A percentile compares a stretch with the other conserved stretches of the same genome.
These are phyloP conservation scores for Firmiana major DNA, from an alignment of 345 rosid species.

Conservation along the genomic window DNA sequence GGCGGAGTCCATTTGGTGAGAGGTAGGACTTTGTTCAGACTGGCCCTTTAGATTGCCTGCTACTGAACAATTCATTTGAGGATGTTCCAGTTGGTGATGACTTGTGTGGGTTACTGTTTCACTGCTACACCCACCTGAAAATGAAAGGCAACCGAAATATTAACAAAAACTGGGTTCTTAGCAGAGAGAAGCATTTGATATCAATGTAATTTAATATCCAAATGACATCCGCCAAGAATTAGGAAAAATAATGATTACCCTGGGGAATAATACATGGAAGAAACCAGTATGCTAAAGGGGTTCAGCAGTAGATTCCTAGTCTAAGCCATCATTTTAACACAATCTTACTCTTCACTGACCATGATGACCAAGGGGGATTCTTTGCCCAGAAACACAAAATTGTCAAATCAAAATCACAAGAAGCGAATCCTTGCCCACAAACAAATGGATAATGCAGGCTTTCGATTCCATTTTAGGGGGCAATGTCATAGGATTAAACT, in stretches of 20 bases:
- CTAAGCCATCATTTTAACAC: not conserved
- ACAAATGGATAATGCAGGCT: not conserved
- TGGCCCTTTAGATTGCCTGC: slow-evolving; percentile 9
- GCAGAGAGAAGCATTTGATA: no score
- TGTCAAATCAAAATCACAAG: not conserved
- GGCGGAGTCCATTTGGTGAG: slow-evolving; percentile 14
- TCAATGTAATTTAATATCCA: no score
- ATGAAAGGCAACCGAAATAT: not conserved
- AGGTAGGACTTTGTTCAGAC: slow-evolving; percentile 18
- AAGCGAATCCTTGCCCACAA: no score
- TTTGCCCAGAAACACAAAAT: not conserved
- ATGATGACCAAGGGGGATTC: no score
- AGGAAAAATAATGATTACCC: no score
- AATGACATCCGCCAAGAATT: no score
- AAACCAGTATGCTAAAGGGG: no score
- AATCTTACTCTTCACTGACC: not conserved
- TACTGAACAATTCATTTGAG: slow-evolving; percentile 13
- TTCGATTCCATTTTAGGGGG: not conserved
- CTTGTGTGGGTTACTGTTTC: slow-evolving; percentile 28
- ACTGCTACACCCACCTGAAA: slow-evolving; percentile 37
- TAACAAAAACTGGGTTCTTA: no score
- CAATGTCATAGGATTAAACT: no score
- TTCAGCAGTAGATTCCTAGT: no score
- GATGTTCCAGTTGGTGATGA: slow-evolving; percentile 12
- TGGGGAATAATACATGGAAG: no score